These are phyloP conservation scores for Aphanomyces euteiches DNA, from an alignment of 352 stramenopile genomes.

Conservation along the genomic window DNA sequence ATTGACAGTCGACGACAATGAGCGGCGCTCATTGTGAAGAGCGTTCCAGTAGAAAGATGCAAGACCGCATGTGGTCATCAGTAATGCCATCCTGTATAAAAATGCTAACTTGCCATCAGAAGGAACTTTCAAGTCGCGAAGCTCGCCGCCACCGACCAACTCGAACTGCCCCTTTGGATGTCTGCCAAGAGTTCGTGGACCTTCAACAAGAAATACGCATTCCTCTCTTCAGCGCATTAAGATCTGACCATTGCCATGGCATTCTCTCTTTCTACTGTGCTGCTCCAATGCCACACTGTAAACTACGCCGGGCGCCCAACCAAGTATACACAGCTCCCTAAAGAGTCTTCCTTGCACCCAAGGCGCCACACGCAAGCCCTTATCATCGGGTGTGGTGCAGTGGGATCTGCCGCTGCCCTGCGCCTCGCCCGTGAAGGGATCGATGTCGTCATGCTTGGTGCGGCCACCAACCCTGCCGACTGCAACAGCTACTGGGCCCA, in stretches of 20 bases:
- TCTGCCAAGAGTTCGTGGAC: constrained; percentile 79
- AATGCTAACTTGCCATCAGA: no score
- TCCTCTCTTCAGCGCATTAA: constrained; percentile 68
- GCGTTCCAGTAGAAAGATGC: no score
- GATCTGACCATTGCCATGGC: not conserved
- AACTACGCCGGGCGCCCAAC: not conserved
- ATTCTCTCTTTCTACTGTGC: not conserved
- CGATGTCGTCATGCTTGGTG: constrained; percentile 75
- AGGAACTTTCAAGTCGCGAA: no score
- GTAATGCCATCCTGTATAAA: no score
- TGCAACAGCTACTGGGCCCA: constrained; percentile 95
- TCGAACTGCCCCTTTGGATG: constrained; percentile 35
- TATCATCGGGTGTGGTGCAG: constrained; percentile 77
- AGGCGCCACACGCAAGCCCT: constrained; percentile 48
- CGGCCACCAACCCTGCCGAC: constrained; percentile 71
- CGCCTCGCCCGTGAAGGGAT: constrained; percentile 69
- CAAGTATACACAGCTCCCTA: constrained; percentile 3
- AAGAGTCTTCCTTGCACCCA: not conserved
- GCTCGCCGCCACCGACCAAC: no score
- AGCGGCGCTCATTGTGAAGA: no score
- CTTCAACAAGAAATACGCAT: constrained; percentile 82
- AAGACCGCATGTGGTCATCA: no score
- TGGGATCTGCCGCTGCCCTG: constrained; percentile 67
- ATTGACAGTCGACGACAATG: no score
- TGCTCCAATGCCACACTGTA: constrained; percentile 39